phyloP scores from a whole-genome alignment of 2,329 filamentous ascomycete species.

The Mycocentrospora acerina region DNA sequence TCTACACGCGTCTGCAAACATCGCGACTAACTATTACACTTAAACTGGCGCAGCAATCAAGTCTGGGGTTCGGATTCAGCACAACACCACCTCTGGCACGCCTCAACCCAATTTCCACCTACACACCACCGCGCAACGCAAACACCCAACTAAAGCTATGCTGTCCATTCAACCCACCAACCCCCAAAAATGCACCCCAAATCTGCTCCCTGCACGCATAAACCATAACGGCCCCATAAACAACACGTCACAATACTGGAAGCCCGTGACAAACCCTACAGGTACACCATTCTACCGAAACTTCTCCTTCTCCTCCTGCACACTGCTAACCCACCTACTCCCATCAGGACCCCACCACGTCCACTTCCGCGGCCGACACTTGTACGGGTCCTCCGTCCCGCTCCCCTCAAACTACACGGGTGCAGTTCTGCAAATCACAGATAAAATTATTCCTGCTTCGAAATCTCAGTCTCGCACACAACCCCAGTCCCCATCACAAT shows the following conservation, averaged over 20 bases:
- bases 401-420: conserved; percentile 72
- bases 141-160: conserved; percentile 36
- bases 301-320: neutral
- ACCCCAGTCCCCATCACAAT: neutral
- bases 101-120: too few relatives aligned
- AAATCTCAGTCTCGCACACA: conserved; percentile 7
- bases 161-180: conserved; percentile 44
- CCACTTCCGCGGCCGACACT: conserved; percentile 68
- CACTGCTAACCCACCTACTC: neutral
- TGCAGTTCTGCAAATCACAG: conserved; percentile 37
- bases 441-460: conserved; percentile 24
- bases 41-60: too few relatives aligned
- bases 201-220: conserved; percentile 79
- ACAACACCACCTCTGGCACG: too few relatives aligned
- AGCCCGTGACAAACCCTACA: conserved; percentile 53
- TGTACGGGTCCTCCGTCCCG: conserved; percentile 66
- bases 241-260: conserved; percentile 69
- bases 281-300: conserved; percentile 4
- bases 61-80: too few relatives aligned
- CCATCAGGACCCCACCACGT: conserved; percentile 22
- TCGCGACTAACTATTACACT: too few relatives aligned
- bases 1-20: too few relatives aligned
- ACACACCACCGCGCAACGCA: neutral
- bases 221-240: conserved; percentile 74
- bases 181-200: conserved; percentile 55